Evolutionary conservation across 2,329 filamentous ascomycete genomes (phyloP).

Genomic region (Bertia moriformis): DNA sequence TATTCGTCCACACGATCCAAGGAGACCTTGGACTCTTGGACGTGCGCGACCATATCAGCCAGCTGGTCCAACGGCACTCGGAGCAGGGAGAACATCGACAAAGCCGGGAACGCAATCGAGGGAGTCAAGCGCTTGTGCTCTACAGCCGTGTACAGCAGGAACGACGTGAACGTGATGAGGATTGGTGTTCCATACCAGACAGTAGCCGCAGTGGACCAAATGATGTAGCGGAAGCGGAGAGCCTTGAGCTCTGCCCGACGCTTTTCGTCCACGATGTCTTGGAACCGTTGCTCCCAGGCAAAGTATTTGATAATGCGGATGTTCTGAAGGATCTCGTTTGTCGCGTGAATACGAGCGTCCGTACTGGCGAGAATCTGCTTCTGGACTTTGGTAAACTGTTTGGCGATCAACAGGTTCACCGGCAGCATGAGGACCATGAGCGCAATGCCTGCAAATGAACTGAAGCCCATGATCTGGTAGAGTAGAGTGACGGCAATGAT

Average conservation of each 20-base stretch:
- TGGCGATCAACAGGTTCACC: conserved; percentile 51
- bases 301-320: conserved; percentile 64
- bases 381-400: conserved; percentile 45
- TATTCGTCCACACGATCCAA: conserved; percentile 59
- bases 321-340: conserved; percentile 57
- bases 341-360: conserved; percentile 54
- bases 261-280: conserved; percentile 49
- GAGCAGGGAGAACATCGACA: conserved; percentile 54
- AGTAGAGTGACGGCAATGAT: conserved; percentile 67
- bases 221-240: conserved; percentile 45
- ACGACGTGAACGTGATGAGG: conserved; percentile 53
- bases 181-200: conserved; percentile 56
- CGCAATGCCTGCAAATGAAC: conserved; percentile 68
- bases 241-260: conserved; percentile 40
- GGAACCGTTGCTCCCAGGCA: conserved; percentile 56
- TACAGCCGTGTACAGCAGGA: conserved; percentile 52
- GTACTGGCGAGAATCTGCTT: conserved; percentile 52
- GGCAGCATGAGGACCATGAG: conserved; percentile 52
- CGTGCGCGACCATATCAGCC: conserved; percentile 58
- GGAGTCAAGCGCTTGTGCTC: conserved; percentile 50
- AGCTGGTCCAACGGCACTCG: conserved; percentile 55
- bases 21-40: conserved; percentile 57
- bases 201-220: conserved; percentile 53
- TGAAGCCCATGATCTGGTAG: conserved; percentile 80
- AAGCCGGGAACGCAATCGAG: conserved; percentile 53